Evolutionary conservation across 495 filamentous ascomycete genomes (phyloP), one percentile per base, ranked within the genome.

Genomic region (Podospora comata): DNA sequence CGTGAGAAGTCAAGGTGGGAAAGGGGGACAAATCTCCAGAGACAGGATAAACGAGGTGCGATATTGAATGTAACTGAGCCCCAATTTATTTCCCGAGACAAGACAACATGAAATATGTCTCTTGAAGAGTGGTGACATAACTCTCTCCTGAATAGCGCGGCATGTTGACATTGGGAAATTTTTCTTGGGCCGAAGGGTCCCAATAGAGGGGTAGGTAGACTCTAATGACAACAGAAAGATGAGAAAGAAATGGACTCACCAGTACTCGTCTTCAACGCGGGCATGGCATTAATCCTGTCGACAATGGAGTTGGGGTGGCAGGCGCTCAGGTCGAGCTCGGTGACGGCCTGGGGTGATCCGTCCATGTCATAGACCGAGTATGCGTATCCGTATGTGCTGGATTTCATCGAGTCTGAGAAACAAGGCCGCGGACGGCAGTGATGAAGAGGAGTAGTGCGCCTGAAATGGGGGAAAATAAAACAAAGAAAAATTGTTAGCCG

Each of bases 191-290:
- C 55, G 23, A 58, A 19, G 55, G 55, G 5, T 58, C n/a, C n/a
- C 6, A 18, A 23, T 58, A n/a, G 55, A 26, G 55, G 55, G 55
- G 55, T 19, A 26, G 55, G 13, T 19, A 26, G 16, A n/a, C 5
- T 34, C 30, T 4, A 32, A 32, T 4, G 26, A 54, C 28, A 65
- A 67, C n/a, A 65, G 53, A 69, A 27, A 65, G 67, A 55, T 34
- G 57, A 23, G 23, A 23, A 23, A 23, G 23, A 23, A 23, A 23
- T 23, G 68, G 28, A 77, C 82, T 81, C 65, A 84, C 82, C 82
- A 65, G 82, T 76, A 60, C 82, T 84, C 27, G 82, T 83, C 70
- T 79, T 84, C 64, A 84, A 69, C 61, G 79, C 82, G n/a, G 81
- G 82, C 55, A 84, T 78, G 26, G 78, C 74, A 65, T 82, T 81